Evolutionary conservation across 164 flowering plant genomes (phyloP).

Genomic region (Paratinospora sagittata): DNA sequence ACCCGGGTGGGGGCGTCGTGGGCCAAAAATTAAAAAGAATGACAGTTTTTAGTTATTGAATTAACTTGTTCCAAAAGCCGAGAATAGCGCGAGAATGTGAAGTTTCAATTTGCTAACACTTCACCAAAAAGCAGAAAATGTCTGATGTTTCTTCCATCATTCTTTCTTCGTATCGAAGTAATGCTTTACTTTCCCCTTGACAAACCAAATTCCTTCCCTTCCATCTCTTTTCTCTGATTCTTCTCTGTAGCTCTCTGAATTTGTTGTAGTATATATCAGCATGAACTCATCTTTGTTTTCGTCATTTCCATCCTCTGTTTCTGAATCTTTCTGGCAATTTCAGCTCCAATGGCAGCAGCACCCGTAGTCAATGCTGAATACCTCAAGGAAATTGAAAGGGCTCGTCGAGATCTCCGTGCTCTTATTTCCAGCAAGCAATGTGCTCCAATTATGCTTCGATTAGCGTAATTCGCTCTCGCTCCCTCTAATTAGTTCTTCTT

Average conservation of each 20-base stretch:
- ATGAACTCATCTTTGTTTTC: background rate
- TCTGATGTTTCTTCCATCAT: no score
- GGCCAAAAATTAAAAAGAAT: no score
- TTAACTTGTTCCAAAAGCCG: no score
- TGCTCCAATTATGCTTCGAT: constrained; percentile 96
- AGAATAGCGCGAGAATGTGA: no score
- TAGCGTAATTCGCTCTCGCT: constrained; percentile 49
- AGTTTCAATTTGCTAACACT: no score
- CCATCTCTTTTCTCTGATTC: background rate
- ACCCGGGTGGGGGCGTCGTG: no score
- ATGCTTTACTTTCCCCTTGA: background rate
- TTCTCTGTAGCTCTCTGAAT: no score
- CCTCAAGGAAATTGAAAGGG: constrained; percentile 73
- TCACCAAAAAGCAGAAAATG: no score
- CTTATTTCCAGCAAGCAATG: constrained; percentile 75
- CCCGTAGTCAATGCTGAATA: constrained; percentile 75
- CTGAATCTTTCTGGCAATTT: background rate
- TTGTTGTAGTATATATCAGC: no score
- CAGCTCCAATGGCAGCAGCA: constrained; percentile 57
- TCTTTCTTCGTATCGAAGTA: background rate
- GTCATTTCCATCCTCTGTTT: background rate
- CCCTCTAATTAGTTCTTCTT: background rate
- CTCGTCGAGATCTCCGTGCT: constrained; percentile 90
- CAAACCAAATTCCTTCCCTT: background rate
- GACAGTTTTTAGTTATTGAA: no score